Base-by-base conservation (phyloP, 768 basidiomycete species). In the Suillus subalutaceus region DNA sequence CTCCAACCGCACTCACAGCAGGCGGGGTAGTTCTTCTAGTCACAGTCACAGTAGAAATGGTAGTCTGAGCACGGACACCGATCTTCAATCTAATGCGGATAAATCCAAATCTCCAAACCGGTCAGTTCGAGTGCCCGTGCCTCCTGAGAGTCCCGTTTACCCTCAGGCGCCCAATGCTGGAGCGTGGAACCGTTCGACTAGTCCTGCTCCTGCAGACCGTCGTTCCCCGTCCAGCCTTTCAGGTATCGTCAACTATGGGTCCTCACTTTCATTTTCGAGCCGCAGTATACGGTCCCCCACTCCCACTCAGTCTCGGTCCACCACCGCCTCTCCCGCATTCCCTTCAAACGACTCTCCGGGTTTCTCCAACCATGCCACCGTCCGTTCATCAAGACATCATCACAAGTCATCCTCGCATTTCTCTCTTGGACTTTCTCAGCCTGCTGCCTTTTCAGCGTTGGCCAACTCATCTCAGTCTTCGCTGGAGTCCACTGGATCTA, bases 401-500 rank as follows among this genome's bases (percentile, higher is more conserved):
- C 67, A 68, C 53, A 76, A 77, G 63, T 81, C 82, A 23, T 79
- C 82, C 50, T 84, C 85, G 59, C 86, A 87, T 58, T 84, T 85
- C 73, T 78, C 83, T 57, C 79, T 85, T 37, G 81, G 80, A 55
- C 76, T 84, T 43, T 85, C 84, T 43, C 85, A 86, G 63, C 84
- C 85, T 2, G 83, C 90, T 61, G 80, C 89, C n/a, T 84, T 94
- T 62, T 88, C 90, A 44, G 88, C 91, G 5, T 77, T 90, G 20
- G 84, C 84, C 18, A 93, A 89, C 68, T 90, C 91, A 8, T 94
- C 93, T 37, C 85, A 88, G 37, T 91, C 92, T 16, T 94, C 93
- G 7, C 78, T 94, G 26, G 91, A 89, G 66, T 93, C 92, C 12
- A 84, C 83, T 43, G 92, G 93, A 18, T 95, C 93, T 3, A 94